phyloP scores from a whole-genome alignment of 768 basidiomycete species.

The Tricholoma flavovirens region DNA sequence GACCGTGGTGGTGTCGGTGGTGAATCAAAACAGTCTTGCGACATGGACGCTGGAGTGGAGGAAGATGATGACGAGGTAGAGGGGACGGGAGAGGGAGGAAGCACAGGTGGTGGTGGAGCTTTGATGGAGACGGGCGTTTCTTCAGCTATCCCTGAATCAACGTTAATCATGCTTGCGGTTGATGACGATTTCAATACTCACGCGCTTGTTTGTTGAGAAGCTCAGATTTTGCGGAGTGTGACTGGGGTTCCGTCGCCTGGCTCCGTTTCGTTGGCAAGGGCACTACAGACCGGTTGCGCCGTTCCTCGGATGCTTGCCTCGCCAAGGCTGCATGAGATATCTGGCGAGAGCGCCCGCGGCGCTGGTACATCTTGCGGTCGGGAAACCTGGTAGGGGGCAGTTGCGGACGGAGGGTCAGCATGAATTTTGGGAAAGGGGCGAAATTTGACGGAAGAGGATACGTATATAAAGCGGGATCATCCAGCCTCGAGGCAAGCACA shows the following conservation, averaged over 20 bases:
- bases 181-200: neutral
- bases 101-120: neutral
- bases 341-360: conserved; percentile 26
- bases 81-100: conserved; percentile 11
- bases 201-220: neutral
- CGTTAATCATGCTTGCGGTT: conserved; percentile 1
- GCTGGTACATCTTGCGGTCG: conserved; percentile 3
- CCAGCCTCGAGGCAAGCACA: conserved; percentile 15
- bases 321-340: conserved; percentile 39
- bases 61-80: conserved; percentile 23
- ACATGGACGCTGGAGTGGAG: conserved; percentile 22
- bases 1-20: conserved; percentile 39
- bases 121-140: neutral
- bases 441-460: neutral
- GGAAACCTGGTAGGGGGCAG: conserved; percentile 6
- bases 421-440: conserved; percentile 5
- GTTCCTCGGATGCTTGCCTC: conserved; percentile 37
- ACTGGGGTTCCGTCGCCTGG: neutral
- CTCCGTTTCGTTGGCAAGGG: neutral
- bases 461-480: conserved; percentile 7
- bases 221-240: neutral
- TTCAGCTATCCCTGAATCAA: neutral
- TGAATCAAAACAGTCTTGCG: conserved; percentile 42
- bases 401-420: conserved; percentile 13
- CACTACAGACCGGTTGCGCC: conserved; percentile 10